phyloP scores from a whole-genome alignment of 768 basidiomycete species.

The Leccinum subgranulosum region DNA sequence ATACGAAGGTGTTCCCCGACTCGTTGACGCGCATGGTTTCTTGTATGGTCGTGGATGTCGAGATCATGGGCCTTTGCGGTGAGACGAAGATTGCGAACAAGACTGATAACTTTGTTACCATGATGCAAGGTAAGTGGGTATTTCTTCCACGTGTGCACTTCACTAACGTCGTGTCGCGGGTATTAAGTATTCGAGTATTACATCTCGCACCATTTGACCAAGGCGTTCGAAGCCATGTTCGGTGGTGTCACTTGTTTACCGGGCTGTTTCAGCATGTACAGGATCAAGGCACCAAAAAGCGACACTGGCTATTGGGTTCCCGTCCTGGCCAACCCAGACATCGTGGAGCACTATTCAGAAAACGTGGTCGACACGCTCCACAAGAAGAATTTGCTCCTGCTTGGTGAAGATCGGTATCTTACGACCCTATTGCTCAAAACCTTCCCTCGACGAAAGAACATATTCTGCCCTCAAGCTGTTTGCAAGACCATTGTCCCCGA shows the following conservation, averaged over 20 bases:
- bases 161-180: constrained; percentile 3
- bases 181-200: constrained; percentile 95
- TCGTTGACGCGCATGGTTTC: constrained; percentile 94
- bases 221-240: constrained; percentile 99
- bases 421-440: constrained; percentile 98
- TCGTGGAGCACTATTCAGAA: constrained; percentile 98
- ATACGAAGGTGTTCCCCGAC: constrained; percentile 99
- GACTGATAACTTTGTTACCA: constrained; percentile 96
- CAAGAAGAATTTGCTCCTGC: constrained; percentile 96
- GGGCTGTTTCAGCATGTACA: constrained; percentile 99
- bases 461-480: constrained; percentile 98
- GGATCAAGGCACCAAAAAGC: constrained; percentile 99
- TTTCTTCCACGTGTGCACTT: neutral
- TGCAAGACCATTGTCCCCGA: constrained; percentile 99
- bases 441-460: constrained; percentile 98
- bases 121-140: constrained; percentile 89
- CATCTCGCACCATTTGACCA: constrained; percentile 98
- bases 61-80: constrained; percentile 99
- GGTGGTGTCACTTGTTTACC: constrained; percentile 99
- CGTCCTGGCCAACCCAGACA: constrained; percentile 96
- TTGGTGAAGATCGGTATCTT: constrained; percentile 99
- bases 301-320: constrained; percentile 97
- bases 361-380: constrained; percentile 99
- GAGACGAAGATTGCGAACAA: constrained; percentile 99
- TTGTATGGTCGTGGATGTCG: constrained; percentile 94